These are phyloP conservation scores for Chrysopogon serrulatus DNA, from an alignment of 176 grass and related monocot species.

Conservation along the genomic window DNA sequence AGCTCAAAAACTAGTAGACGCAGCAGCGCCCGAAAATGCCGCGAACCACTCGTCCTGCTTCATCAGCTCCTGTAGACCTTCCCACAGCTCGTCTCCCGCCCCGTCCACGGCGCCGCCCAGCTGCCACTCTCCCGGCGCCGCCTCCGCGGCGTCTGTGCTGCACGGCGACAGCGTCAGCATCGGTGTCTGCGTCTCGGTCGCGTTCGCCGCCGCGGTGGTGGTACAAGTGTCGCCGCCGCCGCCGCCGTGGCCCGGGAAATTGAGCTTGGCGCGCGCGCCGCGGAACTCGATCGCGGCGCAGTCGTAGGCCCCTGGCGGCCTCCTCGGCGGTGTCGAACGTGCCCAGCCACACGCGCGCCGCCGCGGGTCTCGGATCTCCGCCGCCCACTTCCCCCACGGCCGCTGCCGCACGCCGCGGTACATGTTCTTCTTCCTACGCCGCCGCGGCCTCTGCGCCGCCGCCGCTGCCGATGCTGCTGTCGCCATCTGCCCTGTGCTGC, in stretches of 20 bases:
- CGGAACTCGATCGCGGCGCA: conserved; percentile 84
- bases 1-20: conserved; percentile 6
- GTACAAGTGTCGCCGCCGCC: background rate
- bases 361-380: conserved; percentile 85
- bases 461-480: background rate
- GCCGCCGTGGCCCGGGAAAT: conserved; percentile 57
- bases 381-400: conserved; percentile 92
- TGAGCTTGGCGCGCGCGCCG: conserved; percentile 67
- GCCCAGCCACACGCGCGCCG: conserved; percentile 73
- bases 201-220: background rate
- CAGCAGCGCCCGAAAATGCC: conserved; percentile 6
- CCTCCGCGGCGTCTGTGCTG: background rate
- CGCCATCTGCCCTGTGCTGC: background rate
- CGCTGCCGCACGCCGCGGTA: conserved; percentile 91
- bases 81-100: conserved; percentile 42
- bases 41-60: conserved; percentile 44
- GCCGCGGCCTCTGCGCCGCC: background rate
- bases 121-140: background rate
- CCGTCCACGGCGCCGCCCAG: conserved; percentile 12
- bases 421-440: conserved; percentile 49
- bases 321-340: conserved; percentile 83
- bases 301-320: conserved; percentile 74
- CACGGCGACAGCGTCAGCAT: background rate
- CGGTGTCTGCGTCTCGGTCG: background rate
- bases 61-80: conserved; percentile 63